phyloP scores from a whole-genome alignment of 2,329 filamentous ascomycete genomes.

The Aspergillus eucalypticola region DNA sequence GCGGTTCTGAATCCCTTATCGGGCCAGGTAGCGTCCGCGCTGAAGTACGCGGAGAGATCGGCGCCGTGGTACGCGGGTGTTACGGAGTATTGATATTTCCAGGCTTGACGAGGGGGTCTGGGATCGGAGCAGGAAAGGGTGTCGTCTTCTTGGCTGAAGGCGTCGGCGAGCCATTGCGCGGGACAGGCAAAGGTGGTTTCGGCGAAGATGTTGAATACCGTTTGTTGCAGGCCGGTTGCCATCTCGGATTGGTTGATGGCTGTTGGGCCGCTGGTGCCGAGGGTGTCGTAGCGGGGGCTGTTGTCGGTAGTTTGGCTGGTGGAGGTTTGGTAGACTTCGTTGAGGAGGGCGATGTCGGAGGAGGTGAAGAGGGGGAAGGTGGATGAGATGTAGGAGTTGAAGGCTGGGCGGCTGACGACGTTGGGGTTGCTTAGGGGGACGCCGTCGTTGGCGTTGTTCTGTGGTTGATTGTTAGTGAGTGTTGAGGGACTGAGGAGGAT shows the following conservation, averaged over 20 bases:
- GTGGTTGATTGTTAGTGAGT: neutral
- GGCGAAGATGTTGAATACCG: constrained; percentile 54
- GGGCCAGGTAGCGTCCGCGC: constrained; percentile 23
- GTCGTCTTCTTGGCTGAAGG: constrained; percentile 37
- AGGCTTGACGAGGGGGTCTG: constrained; percentile 34
- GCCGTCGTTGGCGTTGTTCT: constrained; percentile 56
- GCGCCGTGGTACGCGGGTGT: constrained; percentile 67
- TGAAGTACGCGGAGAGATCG: constrained; percentile 55
- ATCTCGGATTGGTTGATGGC: constrained; percentile 53
- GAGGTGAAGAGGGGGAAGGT: constrained; percentile 41
- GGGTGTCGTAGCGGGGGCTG: constrained; percentile 39
- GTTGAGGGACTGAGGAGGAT: neutral
- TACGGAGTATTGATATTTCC: constrained; percentile 61
- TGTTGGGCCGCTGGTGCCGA: constrained; percentile 43
- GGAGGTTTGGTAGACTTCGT: constrained; percentile 37
- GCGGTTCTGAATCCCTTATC: constrained; percentile 37
- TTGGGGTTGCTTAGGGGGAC: constrained; percentile 47
- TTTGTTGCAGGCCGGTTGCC: constrained; percentile 56
- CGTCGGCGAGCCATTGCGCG: constrained; percentile 57
- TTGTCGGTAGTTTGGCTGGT: constrained; percentile 26
- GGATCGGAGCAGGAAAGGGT: too few species aligned
- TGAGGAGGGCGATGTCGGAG: constrained; percentile 32
- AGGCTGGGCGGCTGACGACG: constrained; percentile 44
- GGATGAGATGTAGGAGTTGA: constrained; percentile 43
- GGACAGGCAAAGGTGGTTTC: constrained; percentile 60